A percentile compares a stretch with the other conserved stretches of the same genome.
phyloP scores from a whole-genome alignment of 257 asterid species.

The Rehmannia glutinosa region DNA sequence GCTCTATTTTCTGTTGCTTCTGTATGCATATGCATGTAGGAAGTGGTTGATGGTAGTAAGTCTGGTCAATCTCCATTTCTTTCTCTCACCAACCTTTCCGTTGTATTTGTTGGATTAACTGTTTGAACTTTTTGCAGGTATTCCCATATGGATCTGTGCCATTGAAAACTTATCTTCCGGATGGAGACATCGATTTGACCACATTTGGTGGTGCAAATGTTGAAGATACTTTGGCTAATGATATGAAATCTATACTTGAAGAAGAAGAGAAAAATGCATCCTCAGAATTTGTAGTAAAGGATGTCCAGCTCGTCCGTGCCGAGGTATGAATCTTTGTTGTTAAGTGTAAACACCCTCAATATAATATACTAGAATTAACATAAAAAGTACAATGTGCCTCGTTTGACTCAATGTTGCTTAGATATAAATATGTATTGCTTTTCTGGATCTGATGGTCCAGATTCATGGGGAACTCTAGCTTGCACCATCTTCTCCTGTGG shows the following conservation, averaged over 20 bases:
- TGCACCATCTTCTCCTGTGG: too few species aligned
- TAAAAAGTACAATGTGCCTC: neutral
- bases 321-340: constrained; percentile 50
- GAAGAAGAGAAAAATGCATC: constrained; percentile 48
- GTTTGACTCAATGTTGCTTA: too few species aligned
- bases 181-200: constrained; percentile 96
- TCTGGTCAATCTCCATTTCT: neutral
- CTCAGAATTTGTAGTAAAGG: constrained; percentile 68
- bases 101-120: neutral
- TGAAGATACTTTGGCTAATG: constrained; percentile 60
- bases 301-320: constrained; percentile 80
- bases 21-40: neutral
- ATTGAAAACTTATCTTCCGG: constrained; percentile 88
- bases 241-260: constrained; percentile 56
- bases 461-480: too few species aligned
- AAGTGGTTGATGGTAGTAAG: neutral
- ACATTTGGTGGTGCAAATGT: constrained; percentile 52
- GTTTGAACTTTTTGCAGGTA: constrained; percentile 49
- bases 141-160: constrained; percentile 95
- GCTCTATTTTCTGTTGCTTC: neutral
- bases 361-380: neutral
- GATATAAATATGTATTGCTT: too few species aligned
- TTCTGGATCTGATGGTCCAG: too few species aligned
- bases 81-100: neutral
- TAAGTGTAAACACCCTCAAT: neutral